A percentile compares a stretch with the other conserved stretches of the same genome.
Conservation (phyloP, 106 monocot species). For the Hemerocallis citrina region DNA sequence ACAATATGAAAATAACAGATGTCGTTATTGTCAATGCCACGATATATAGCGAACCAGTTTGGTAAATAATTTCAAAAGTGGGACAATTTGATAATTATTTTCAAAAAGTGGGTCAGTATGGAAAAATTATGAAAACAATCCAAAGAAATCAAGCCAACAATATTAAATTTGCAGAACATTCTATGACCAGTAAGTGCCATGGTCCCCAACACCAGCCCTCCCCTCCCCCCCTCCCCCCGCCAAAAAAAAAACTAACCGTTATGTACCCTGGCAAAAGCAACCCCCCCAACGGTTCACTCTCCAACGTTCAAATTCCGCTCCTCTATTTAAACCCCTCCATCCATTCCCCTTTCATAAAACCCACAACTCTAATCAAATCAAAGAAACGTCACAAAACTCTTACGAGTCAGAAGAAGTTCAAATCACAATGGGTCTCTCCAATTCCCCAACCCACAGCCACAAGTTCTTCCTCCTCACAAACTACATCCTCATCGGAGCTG, state of each 20-base stretch:
- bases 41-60: too few relatives aligned
- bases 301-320: constrained; percentile 1
- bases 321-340: neutral
- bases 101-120: too few relatives aligned
- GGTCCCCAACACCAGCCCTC: too few relatives aligned
- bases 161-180: too few relatives aligned
- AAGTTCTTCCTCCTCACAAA: constrained; percentile 61
- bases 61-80: too few relatives aligned
- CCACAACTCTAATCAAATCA: neutral
- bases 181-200: too few relatives aligned
- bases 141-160: too few relatives aligned
- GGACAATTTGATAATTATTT: too few relatives aligned
- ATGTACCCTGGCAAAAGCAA: neutral
- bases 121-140: too few relatives aligned
- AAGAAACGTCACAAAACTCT: neutral
- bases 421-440: neutral
- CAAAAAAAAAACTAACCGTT: constrained; percentile 6
- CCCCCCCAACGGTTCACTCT: neutral
- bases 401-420: neutral
- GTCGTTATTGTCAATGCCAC: too few relatives aligned
- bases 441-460: constrained; percentile 36
- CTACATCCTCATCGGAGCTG: constrained; percentile 63
- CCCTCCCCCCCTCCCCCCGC: too few relatives aligned
- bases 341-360: neutral
- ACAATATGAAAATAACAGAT: too few relatives aligned